Conservation (phyloP, 306 rosid genomes). For the Malus orientalis region DNA sequence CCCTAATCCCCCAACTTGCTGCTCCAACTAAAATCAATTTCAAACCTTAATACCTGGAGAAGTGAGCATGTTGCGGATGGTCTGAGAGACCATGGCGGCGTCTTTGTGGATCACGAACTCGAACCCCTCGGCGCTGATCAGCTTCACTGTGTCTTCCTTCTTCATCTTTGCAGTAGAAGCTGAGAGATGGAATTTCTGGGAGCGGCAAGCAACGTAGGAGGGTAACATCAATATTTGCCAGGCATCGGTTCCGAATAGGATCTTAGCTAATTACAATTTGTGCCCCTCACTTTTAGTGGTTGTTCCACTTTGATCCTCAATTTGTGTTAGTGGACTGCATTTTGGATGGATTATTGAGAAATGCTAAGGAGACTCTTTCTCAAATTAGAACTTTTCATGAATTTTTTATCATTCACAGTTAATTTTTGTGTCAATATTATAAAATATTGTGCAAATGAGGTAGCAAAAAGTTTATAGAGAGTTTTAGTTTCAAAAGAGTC, state of each 20-base stretch:
- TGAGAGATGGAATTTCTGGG: neutral
- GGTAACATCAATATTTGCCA: neutral
- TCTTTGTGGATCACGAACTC: constrained; percentile 87
- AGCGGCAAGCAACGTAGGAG: neutral
- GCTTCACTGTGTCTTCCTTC: constrained; percentile 81
- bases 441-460: no score
- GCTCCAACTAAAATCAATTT: no score
- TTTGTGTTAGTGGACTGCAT: no score
- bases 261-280: neutral
- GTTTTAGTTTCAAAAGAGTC: no score
- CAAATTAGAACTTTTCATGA: rapidly evolving
- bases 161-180: constrained; percentile 28
- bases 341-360: no score
- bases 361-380: rapidly evolving
- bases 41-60: constrained; percentile 58
- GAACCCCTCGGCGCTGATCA: constrained; percentile 84
- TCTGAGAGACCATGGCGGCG: constrained; percentile 99
- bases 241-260: neutral
- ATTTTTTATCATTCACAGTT: no score
- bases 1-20: constrained; percentile 24
- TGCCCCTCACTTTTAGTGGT: neutral
- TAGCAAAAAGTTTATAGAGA: no score
- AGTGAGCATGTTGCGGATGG: constrained; percentile 93
- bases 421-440: no score
- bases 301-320: neutral